Evolutionary conservation across 2,329 filamentous ascomycete species (phyloP), one percentile per base, ranked within the genome.

Genomic region (Teratosphaeria pseudoeucalypti): DNA sequence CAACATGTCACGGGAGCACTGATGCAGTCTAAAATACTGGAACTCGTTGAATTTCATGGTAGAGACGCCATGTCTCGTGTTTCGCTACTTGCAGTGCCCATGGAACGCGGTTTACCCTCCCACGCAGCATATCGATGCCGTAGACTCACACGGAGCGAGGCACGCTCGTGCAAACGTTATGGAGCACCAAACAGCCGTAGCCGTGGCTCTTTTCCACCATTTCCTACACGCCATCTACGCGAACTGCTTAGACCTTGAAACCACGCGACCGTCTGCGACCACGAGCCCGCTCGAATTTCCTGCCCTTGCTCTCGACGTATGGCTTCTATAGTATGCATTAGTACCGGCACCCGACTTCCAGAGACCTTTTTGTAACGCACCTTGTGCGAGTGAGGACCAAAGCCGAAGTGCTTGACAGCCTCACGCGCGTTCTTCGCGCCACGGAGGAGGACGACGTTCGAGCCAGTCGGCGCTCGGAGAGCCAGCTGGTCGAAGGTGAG

Each of bases 271-370:
- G 85, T 88, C 94, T 95, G 82, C 94, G 92, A 81, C 94, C 95
- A 94, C 94, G 92, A 75, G 92, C 94, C 75, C 86, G 85, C 88
- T 99, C 95, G 84, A 99, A 99, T 85, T 99, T 99, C 82, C 94
- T 89, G 76, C 95, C 95, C 89, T 99, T 99, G 84, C 90, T 95
- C 81, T 90, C 85, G 75, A 99, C 85, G 73, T 95, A 89, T 71
- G 92, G 92, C 86, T 96, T 97, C 92, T 94, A 69, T 63, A 72
- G 49, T 57, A 56, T 49, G 61, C 62, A 62, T 68, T 58, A 63
- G 64, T 59, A 56, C 29, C 19, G 27, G 19, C 19, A 10, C 26
- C 37, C 5, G 12, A 14, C 23, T 32, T 54, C 26, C 27, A 29
- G 52, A 47, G 11, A 54, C n/a, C 34, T n/a, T 52, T 16, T 14